Evolutionary conservation across 2,329 filamentous ascomycete species (phyloP).

Genomic region (Cercospora sp.): DNA sequence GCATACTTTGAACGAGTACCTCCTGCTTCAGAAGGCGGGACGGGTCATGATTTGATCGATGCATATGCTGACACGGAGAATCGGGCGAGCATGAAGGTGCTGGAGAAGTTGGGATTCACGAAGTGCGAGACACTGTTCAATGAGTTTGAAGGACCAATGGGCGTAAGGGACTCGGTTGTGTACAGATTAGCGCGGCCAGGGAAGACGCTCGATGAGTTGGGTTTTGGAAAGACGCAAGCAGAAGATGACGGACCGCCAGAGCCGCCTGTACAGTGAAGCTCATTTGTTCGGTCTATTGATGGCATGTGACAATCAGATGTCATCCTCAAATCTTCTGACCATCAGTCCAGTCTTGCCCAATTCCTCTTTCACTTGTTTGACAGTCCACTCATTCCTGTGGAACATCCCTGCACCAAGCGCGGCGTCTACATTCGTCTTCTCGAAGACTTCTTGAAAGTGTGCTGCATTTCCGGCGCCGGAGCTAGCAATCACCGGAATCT

Average conservation of each 20-base stretch:
- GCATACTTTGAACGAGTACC: conserved; percentile 44
- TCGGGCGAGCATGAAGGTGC: conserved; percentile 55
- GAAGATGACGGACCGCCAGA: conserved; percentile 16
- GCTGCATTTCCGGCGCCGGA: conserved; percentile 84
- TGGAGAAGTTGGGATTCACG: conserved; percentile 58
- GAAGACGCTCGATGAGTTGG: conserved; percentile 31
- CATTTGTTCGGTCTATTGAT: not conserved
- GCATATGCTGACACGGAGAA: conserved; percentile 55
- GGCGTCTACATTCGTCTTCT: conserved; percentile 81
- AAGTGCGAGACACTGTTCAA: conserved; percentile 44
- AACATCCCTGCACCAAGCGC: conserved; percentile 97
- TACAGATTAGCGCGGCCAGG: conserved; percentile 39
- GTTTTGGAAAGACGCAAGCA: conserved; percentile 14
- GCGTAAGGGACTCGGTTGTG: conserved; percentile 41
- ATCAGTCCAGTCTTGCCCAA: conserved; percentile 69
- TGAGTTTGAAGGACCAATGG: conserved; percentile 44
- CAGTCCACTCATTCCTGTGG: conserved; percentile 91
- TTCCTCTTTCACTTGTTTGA: conserved; percentile 88
- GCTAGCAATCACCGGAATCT: conserved; percentile 92
- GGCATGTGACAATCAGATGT: conserved; percentile 32
- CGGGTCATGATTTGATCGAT: conserved; percentile 43
- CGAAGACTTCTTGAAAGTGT: conserved; percentile 91
- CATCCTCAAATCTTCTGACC: conserved; percentile 75
- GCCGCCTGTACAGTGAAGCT: conserved; percentile 22
- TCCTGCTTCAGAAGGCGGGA: conserved; percentile 29